Evolutionary conservation across 805 yeast species (phyloP).

Genomic region (Pichia nakasei): DNA sequence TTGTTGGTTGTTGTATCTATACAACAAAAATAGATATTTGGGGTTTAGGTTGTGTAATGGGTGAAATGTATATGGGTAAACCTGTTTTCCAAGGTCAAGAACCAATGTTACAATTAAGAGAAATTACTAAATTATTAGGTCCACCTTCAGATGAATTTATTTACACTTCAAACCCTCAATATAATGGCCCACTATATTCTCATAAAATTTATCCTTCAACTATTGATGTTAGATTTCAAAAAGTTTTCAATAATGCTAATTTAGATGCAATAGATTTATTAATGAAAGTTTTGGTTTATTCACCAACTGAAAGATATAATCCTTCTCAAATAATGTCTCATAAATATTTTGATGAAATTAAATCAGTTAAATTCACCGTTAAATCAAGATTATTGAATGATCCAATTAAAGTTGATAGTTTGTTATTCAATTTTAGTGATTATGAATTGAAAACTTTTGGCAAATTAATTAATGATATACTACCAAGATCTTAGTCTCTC

Average conservation of each 20-base stretch:
- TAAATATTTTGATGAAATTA: conserved; percentile 81
- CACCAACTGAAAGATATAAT: conserved; percentile 74
- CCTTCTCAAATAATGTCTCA: conserved; percentile 82
- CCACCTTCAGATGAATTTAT: conserved; percentile 72
- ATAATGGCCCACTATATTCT: conserved; percentile 66
- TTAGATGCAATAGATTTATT: conserved; percentile 81
- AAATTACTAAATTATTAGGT: conserved; percentile 83
- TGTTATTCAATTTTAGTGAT: conserved; percentile 60
- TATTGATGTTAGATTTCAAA: conserved; percentile 35
- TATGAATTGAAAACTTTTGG: conserved; percentile 40
- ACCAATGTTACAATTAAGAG: conserved; percentile 80
- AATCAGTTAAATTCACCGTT: conserved; percentile 39
- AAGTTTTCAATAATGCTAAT: conserved; percentile 69
- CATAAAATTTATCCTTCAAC: conserved; percentile 36
- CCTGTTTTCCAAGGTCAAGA: conserved; percentile 95
- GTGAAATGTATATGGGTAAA: conserved; percentile 86
- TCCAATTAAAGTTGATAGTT: conserved; percentile 31
- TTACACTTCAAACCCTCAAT: conserved; percentile 64
- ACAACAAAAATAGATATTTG: conserved; percentile 91
- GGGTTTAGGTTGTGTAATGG: conserved; percentile 96
- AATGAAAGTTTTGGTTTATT: conserved; percentile 75
- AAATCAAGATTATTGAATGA: conserved; percentile 25
- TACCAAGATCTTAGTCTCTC: conserved; percentile 15
- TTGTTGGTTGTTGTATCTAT: conserved; percentile 82
- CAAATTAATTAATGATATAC: conserved; percentile 16